Evolutionary conservation across 805 yeast genomes (phyloP).

Genomic region (Wickerhamomyces strasburgensis): DNA sequence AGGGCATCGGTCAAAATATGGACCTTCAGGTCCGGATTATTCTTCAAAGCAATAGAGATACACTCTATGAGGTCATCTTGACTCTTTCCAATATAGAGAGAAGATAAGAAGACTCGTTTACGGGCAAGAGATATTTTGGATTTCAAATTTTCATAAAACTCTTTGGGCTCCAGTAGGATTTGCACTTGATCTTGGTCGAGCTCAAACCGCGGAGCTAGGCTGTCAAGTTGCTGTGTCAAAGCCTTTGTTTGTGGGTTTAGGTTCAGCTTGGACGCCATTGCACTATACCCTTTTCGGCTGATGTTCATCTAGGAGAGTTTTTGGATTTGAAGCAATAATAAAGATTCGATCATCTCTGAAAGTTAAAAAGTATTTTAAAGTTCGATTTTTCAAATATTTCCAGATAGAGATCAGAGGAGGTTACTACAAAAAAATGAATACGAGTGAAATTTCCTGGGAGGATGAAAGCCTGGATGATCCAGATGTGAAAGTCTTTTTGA

Average conservation of each 20-base stretch:
- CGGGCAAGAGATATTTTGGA: constrained; percentile 58
- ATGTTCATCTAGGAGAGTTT: too few relatives aligned
- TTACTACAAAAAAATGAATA: too few relatives aligned
- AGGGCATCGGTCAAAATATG: constrained; percentile 79
- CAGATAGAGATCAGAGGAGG: too few relatives aligned
- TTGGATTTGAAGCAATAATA: too few relatives aligned
- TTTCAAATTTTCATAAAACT: constrained; percentile 66
- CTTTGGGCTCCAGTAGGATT: constrained; percentile 59
- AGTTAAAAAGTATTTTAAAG: too few relatives aligned
- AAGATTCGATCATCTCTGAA: too few relatives aligned
- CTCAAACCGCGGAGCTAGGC: constrained; percentile 64
- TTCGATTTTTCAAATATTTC: too few relatives aligned
- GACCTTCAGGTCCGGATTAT: constrained; percentile 60
- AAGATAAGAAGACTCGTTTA: constrained; percentile 68
- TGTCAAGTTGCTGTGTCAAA: constrained; percentile 50
- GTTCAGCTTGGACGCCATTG: constrained; percentile 5
- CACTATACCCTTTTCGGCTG: constrained; percentile 4
- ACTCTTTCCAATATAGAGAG: constrained; percentile 79
- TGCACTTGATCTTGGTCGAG: constrained; percentile 51
- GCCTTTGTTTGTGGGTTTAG: constrained; percentile 40
- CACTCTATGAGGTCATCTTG: constrained; percentile 72
- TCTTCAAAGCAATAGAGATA: constrained; percentile 51
- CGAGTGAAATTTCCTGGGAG: constrained; percentile 7
- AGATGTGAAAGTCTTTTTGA: constrained; percentile 22
- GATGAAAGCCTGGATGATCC: constrained; percentile 2